Evolutionary conservation across 331 rosid species (phyloP).

Genomic region (Acacia concinna): DNA sequence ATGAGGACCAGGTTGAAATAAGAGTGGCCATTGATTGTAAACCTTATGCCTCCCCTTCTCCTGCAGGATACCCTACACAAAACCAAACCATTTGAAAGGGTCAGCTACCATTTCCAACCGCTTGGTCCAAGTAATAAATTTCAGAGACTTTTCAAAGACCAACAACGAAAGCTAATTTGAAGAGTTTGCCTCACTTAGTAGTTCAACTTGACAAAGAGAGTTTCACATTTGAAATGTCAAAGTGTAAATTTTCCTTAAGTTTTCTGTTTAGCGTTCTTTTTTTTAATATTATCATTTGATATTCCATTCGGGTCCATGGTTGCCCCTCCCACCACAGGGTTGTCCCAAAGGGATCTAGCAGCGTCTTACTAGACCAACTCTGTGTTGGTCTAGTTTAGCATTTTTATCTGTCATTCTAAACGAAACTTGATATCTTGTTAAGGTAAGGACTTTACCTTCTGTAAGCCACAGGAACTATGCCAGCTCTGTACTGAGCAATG

Average conservation of each 20-base stretch:
- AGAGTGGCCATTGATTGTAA: constrained; percentile 92
- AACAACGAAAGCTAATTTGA: neutral
- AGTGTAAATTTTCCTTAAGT: neutral
- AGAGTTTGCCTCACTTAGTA: neutral
- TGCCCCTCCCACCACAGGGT: no score
- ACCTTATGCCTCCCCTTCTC: constrained; percentile 88
- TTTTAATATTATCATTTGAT: no score
- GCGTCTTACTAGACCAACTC: no score
- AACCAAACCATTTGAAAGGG: neutral
- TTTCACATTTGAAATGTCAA: neutral
- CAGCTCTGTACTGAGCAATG: constrained; percentile 91
- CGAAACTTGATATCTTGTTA: neutral
- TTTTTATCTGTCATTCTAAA: neutral
- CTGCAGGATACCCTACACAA: constrained; percentile 74
- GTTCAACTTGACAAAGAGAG: neutral
- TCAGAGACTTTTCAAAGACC: neutral
- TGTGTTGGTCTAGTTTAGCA: no score
- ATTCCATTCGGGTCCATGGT: no score
- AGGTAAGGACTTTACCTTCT: constrained; percentile 63
- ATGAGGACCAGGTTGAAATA: constrained; percentile 86
- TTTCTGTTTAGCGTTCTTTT: no score
- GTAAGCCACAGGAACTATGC: constrained; percentile 83
- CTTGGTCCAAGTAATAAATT: neutral
- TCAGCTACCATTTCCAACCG: neutral
- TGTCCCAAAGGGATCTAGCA: no score